Evolutionary conservation across 148 eudicot species (phyloP), one percentile per base, ranked within the genome.

Genomic region (Silene latifolia): DNA sequence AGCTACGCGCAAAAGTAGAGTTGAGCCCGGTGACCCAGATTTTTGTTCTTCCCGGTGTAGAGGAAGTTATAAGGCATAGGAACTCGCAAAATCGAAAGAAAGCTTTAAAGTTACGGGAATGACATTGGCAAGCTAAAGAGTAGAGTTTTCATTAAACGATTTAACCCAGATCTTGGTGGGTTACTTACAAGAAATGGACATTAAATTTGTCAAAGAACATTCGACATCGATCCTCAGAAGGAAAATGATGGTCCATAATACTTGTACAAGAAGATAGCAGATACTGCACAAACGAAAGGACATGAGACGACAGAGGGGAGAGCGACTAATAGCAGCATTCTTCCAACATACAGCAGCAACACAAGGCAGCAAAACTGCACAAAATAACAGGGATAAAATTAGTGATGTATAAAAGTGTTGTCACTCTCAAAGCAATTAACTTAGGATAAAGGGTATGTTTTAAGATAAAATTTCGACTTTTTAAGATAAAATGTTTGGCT

Each of bases 311-410:
- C 25, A 44, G 15, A 72, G 14, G 24, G 47, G 15, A 29, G 32
- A 58, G 44, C 42, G 19, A 46, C 74, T 77, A 88, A 74, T 76
- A 85, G 80, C 88, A 86, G 84, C 89, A 88, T 69, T 84, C 85
- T 79, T 88, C 89, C 77, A 88, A 51, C 79, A 88, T 10, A 64
- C 88, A 88, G 82, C 91, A 88, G 88, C 91, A 88, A 77, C 91
- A 88, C 20, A 88, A 88, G 20, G 85, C 84, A 67, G 88, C 85
- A 8, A 86, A 76, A 77, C 91, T 88, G 84, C 85, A 78, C 21
- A 76, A 39, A 12, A 21, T 3, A 61, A 56, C 7, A 46, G 54
- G 19, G 13, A 25, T 51, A 15, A 15, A 1, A 51, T 51, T 51
- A 51, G 56, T 48, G 56, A 51, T 51, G 4, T 48, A 4, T 39